Evolutionary conservation across 1,139 yeast species (phyloP), one percentile per base, ranked within the genome.

Genomic region (Chernovozyma sophiae-reginae): DNA sequence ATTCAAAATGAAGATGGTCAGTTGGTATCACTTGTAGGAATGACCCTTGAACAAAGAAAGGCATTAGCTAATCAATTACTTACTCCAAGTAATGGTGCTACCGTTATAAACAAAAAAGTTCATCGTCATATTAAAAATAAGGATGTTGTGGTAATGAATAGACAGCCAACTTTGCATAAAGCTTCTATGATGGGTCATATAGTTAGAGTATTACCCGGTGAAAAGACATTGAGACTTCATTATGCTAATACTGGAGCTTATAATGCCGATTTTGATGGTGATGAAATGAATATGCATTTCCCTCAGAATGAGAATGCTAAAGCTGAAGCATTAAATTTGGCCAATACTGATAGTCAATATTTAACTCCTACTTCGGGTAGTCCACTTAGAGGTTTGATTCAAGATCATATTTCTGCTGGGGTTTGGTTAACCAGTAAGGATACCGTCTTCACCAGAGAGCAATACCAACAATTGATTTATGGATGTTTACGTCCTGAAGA

Each of bases 151-250:
- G 66, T 94, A 34, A 92, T 94, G 97, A 94, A 94, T 68, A 89
- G 99, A 71, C 99, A 94, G 70, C 98, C 99, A 36, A 90, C 98
- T 17, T 76, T 94, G 61, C 99, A 94, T 70, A 94, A 94, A 66
- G 98, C 98, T 36, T 94, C 98, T 22, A 94, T 94, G 96, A 94
- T 94, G 99, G 98, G 98, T 50, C 99, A 94, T 66, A 86, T 84
- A 58, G 98, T 92, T 32, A 79, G 97, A 53, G 97, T 94, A 28
- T 73, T 94, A 52, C 98, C 97, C 3, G 95, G 96, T 43, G 98
- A 94, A 58, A 94, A 94, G 71, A 94, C 98, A 3, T 72, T 94
- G 51, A 79, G 99, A 59, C 74, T 94, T 62, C 99, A 94, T 63
- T 94, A 94, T 62, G 98, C 99, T 50, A 94, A 94, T 61, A 94